Base-by-base conservation (phyloP, 768 basidiomycete genomes). In the Holtermannia corniformis region DNA sequence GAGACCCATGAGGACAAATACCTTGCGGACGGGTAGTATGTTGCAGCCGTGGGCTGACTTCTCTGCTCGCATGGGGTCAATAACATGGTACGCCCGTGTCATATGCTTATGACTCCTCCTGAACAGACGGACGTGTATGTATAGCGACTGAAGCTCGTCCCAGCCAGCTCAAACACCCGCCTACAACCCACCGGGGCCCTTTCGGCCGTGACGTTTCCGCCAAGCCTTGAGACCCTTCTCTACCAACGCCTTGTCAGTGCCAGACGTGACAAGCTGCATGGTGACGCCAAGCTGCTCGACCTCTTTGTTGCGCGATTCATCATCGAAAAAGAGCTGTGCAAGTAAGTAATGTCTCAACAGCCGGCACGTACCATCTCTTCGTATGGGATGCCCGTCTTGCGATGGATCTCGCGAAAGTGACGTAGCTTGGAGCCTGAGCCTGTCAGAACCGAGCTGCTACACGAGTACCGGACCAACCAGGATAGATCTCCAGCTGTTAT, bases 321-420 rank as follows among this genome's bases (percentile, higher is more conserved):
- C 85, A 52, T 87, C 85, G 56, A 85, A 88, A 70, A 80, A 80
- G 2, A 79, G 65, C 78, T 78, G 50, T 2, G n/a, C 5, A 23
- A 21, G 28, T 45, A 24, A 41, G 20, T 44, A 23, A n/a, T 28
- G 37, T 26, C 22, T 43, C 21, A 37, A 40, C 13, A n/a, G 32
- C 14, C 27, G 37, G 10, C 20, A 57, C 76, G 20, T 43, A 84
- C 85, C 87, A 90, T 90, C 57, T 87, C 82, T 5, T 79, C 78
- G 62, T 86, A 89, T 0, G 85, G 80, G 47, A 90, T 80, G 1
- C 82, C 83, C 0, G 87, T 89, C 60, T 80, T 78, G 45, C 79
- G 73, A 64, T 87, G 83, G 27, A 91, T 63, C 44, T 79, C 77
- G 65, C 79, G 81, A 75, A 92, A 92, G 64, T 91, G 88, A 3